Percentiles rank a stretch among this genome's conserved stretches.
Conservation (phyloP, 768 basidiomycete species). For the Exidia glandulosa region DNA sequence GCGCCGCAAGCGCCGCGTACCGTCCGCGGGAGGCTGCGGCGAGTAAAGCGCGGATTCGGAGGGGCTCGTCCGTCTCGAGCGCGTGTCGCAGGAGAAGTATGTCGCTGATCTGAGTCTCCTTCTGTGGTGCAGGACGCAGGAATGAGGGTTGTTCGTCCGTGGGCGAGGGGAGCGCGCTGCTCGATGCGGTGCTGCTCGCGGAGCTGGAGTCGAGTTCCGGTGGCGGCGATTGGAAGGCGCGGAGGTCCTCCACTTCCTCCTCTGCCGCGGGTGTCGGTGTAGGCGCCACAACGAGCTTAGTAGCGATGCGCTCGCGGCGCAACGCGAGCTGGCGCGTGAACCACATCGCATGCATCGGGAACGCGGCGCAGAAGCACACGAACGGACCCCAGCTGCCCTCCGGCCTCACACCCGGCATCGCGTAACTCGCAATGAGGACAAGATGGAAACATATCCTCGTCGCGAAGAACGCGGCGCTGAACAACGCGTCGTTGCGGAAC, state of each 20-base stretch:
- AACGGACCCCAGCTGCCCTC: slow-evolving; percentile 30
- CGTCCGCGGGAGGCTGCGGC: neutral
- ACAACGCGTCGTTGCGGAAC: slow-evolving; percentile 37
- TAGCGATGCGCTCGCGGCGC: neutral
- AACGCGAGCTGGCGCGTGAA: slow-evolving; percentile 24
- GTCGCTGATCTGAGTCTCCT: neutral
- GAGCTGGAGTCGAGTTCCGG: neutral
- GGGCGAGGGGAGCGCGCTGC: neutral
- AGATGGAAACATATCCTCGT: slow-evolving; percentile 40
- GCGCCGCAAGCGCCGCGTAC: neutral
- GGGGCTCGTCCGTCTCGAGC: neutral
- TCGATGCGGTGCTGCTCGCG: neutral
- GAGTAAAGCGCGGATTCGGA: neutral
- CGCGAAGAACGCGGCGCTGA: slow-evolving; percentile 38
- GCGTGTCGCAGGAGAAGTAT: neutral
- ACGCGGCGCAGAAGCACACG: slow-evolving; percentile 27
- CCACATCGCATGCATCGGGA: slow-evolving; percentile 44
- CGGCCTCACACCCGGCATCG: slow-evolving; percentile 17
- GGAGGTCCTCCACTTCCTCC: neutral
- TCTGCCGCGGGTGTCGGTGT: neutral
- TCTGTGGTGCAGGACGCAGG: neutral
- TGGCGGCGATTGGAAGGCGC: neutral
- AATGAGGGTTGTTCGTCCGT: neutral
- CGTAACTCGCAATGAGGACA: slow-evolving; percentile 22
- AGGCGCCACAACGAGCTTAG: neutral